Evolutionary conservation across 129 eudicot species (phyloP).

Genomic region (Chrysanthemum seticuspe): DNA sequence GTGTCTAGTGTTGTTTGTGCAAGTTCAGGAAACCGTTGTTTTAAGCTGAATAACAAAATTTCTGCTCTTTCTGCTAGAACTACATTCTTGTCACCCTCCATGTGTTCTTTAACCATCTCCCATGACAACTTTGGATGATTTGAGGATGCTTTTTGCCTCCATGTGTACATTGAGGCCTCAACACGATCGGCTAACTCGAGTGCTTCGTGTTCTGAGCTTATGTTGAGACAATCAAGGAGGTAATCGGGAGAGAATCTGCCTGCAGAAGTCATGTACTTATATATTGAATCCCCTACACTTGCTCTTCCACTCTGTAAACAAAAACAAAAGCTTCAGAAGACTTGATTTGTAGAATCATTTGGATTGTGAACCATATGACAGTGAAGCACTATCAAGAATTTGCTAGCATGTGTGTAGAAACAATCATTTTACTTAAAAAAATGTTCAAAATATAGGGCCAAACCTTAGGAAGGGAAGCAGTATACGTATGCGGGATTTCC

Average conservation of each 20-base stretch:
- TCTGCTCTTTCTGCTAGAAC: constrained; percentile 78
- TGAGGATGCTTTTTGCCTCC: constrained; percentile 76
- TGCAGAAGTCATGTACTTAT: constrained; percentile 57
- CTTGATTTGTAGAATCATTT: neutral
- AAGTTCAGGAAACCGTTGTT: constrained; percentile 81
- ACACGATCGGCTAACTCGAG: constrained; percentile 85
- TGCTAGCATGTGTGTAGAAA: neutral
- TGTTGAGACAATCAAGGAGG: constrained; percentile 58
- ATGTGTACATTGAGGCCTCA: constrained; percentile 78
- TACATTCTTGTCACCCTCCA: constrained; percentile 70
- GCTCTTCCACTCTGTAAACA: constrained; percentile 77
- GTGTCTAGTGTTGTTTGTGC: constrained; percentile 92
- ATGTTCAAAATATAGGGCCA: neutral
- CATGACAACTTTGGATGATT: constrained; percentile 70
- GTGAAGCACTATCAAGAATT: constrained; percentile 4
- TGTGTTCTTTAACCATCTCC: constrained; percentile 62
- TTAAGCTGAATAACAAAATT: constrained; percentile 59
- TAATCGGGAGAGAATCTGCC: constrained; percentile 61
- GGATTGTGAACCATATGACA: constrained; percentile 7
- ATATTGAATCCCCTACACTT: constrained; percentile 72
- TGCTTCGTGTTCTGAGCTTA: constrained; percentile 88
- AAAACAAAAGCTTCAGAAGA: neutral
- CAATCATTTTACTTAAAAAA: neutral
- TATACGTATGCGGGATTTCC: constrained; percentile 68
- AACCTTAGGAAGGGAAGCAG: constrained; percentile 85